Evolutionary conservation across 2,329 filamentous ascomycete genomes (phyloP), one percentile per base, ranked within the genome.

Genomic region (Xylariomycetidae sp.): DNA sequence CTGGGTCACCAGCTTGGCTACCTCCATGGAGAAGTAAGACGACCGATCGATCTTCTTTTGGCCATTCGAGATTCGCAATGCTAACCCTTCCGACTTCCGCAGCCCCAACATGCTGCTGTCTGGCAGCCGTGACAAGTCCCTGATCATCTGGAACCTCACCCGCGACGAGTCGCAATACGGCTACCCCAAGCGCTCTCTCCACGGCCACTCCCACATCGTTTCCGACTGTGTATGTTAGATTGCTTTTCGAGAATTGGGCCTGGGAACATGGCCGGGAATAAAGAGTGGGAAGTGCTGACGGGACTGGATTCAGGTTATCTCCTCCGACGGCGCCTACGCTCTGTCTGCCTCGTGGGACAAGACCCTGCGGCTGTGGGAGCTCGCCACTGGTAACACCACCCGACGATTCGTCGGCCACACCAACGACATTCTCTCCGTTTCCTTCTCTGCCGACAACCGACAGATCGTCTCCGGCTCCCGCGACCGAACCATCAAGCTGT

Each of bases 71-170:
- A n/a, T n/a, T n/a, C n/a, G n/a, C n/a, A 38, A 51, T 47, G 44
- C 53, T 58, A 39, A 58, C 47, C 31, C 13, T 37, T 48, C 38
- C 31, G n/a, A n/a, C n/a, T n/a, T n/a, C n/a, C 41, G 44, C 56
- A 80, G 88, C 85, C 92, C 92, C 64, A 97, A 98, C 81, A 97
- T 98, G 90, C 89, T 98, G 67, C 82, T 98, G 61, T 98, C 92
- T 56, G 90, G 78, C 63, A 88, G 81, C 66, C 88, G 92, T 74
- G 92, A 98, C 81, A 96, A 97, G 85, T 87, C 86, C 56, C 78
- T 98, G 68, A 98, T 98, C 77, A 94, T 98, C 82, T 98, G 92
- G 92, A 95, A 96, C 81, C 80, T 98, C 63, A 97, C 92, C 70
- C 90, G 92, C 72, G 89, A 97, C 71, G 92, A 97, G 76, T 82